Percentiles rank a stretch among this genome's conserved stretches.
Conservation (phyloP, 495 filamentous ascomycete species). For the Hyaloscypha finlandica region DNA sequence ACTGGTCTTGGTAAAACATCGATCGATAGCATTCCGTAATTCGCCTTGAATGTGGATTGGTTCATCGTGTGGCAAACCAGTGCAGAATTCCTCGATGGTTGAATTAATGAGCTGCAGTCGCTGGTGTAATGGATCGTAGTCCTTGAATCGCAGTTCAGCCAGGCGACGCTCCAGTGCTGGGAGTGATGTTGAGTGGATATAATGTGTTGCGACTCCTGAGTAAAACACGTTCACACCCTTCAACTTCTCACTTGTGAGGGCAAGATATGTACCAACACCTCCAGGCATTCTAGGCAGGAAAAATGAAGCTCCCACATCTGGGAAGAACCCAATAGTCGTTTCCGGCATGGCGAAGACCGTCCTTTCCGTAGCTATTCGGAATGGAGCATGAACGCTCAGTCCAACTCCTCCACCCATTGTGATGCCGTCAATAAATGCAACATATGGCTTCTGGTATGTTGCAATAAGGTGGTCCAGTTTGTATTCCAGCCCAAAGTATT, state of each 20-base stretch:
- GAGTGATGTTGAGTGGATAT: slow-evolving; percentile 84
- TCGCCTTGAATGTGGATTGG: slow-evolving; percentile 63
- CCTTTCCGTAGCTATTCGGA: slow-evolving; percentile 93
- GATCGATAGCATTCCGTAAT: slow-evolving; percentile 77
- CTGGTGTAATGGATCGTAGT: slow-evolving; percentile 59
- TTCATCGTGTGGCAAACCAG: slow-evolving; percentile 74
- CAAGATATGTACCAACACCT: slow-evolving; percentile 82
- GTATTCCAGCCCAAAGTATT: slow-evolving; percentile 93
- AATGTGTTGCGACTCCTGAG: slow-evolving; percentile 89
- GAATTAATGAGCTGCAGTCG: slow-evolving; percentile 72
- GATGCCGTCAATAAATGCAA: slow-evolving; percentile 96
- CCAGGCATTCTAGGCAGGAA: slow-evolving; percentile 91
- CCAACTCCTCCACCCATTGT: slow-evolving; percentile 99
- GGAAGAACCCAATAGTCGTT: slow-evolving; percentile 97
- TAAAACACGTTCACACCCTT: slow-evolving; percentile 82
- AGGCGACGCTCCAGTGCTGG: slow-evolving; percentile 80
- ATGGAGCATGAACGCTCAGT: slow-evolving; percentile 89
- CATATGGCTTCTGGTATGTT: slow-evolving; percentile 90
- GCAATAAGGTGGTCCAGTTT: slow-evolving; percentile 91
- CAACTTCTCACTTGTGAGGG: slow-evolving; percentile 79
- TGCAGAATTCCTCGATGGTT: slow-evolving; percentile 89
- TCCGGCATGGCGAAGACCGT: slow-evolving; percentile 98
- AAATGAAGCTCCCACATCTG: slow-evolving; percentile 93
- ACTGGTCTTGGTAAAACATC: slow-evolving; percentile 68
- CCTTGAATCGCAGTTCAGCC: slow-evolving; percentile 83